A percentile compares a stretch with the other conserved stretches of the same genome.
Conservation (phyloP, 2,329 filamentous ascomycete species). For the Polytolypa hystricis region DNA sequence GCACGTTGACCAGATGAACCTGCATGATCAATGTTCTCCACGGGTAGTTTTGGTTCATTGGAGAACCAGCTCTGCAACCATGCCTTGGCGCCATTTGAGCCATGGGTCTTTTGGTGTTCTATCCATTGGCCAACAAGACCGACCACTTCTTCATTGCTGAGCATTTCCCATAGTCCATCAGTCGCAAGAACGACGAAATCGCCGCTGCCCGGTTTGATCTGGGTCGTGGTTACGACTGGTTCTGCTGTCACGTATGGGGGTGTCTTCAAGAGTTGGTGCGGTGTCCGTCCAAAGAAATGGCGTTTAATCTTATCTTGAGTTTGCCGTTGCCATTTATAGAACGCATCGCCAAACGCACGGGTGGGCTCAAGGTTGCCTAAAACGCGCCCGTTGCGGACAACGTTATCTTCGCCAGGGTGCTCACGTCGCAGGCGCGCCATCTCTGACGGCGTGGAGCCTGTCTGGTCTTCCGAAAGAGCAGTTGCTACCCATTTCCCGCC, state of each 20-base stretch:
- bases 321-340: conserved; percentile 90
- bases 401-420: conserved; percentile 80
- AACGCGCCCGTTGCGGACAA: conserved; percentile 79
- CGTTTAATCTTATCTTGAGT: conserved; percentile 71
- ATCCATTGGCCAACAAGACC: conserved; percentile 96
- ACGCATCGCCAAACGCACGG: conserved; percentile 88
- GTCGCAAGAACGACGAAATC: conserved; percentile 96
- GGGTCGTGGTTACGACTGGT: conserved; percentile 84
- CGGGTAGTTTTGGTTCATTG: conserved; percentile 52
- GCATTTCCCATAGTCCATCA: conserved; percentile 97
- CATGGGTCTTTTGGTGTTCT: conserved; percentile 53
- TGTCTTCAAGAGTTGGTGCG: conserved; percentile 68
- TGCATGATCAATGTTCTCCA: conserved; percentile 51
- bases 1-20: conserved; percentile 57
- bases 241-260: conserved; percentile 97
- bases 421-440: conserved; percentile 69
- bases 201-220: conserved; percentile 76
- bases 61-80: conserved; percentile 64
- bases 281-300: conserved; percentile 77
- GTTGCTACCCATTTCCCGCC: conserved; percentile 90
- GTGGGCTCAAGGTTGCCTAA: conserved; percentile 86
- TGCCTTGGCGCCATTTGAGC: conserved; percentile 37
- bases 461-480: conserved; percentile 84
- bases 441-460: conserved; percentile 77
- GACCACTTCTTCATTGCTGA: conserved; percentile 96